A percentile compares a stretch with the other conserved stretches of the same genome.
Evolutionary conservation across 2,329 filamentous ascomycete genomes (phyloP).

Genomic region (Cladosporium velox): DNA sequence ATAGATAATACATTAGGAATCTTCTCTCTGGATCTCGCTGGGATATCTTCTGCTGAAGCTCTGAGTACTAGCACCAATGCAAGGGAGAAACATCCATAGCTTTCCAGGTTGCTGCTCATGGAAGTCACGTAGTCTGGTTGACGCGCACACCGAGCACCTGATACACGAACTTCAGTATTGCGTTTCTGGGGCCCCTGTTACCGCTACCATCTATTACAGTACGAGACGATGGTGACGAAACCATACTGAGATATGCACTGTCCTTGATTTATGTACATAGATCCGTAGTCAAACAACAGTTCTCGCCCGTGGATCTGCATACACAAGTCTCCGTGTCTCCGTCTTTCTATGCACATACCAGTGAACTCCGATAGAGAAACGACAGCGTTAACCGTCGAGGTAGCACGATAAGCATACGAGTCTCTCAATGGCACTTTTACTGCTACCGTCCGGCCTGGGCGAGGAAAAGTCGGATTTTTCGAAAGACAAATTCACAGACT

Average conservation of each 20-base stretch:
- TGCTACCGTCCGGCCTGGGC: neutral
- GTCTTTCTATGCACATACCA: neutral
- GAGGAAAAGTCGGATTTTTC: neutral
- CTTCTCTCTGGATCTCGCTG: neutral
- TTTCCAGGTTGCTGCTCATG: neutral
- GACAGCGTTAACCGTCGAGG: neutral
- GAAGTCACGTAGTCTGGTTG: too few relatives aligned
- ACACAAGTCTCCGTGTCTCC: neutral
- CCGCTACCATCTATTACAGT: neutral
- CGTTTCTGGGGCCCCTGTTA: neutral
- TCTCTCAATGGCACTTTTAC: neutral
- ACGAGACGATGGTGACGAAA: neutral
- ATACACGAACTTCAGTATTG: neutral
- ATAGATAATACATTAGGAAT: too few relatives aligned
- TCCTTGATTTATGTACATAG: neutral
- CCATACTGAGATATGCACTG: neutral
- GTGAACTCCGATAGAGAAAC: neutral
- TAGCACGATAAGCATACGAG: neutral
- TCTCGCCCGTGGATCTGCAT: neutral
- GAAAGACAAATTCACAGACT: too few relatives aligned
- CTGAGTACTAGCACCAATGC: too few relatives aligned
- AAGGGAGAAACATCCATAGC: too few relatives aligned
- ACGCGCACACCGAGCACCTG: too few relatives aligned
- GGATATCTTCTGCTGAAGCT: neutral
- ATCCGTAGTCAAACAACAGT: neutral